These are phyloP conservation scores for Suillus ampliporus DNA, from an alignment of 768 basidiomycete genomes.

Conservation along the genomic window DNA sequence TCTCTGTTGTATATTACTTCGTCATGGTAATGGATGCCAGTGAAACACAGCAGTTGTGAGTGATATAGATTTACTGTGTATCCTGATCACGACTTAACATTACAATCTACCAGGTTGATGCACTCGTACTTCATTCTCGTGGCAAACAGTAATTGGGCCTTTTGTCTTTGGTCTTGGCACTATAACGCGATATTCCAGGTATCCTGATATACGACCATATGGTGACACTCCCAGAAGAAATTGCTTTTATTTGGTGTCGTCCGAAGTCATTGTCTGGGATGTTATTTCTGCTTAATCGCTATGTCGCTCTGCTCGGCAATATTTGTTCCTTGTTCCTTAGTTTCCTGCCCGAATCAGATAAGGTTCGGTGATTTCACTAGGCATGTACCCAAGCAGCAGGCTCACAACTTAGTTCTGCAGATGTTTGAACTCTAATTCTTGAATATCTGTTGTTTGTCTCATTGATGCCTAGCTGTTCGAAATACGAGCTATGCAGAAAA, in stretches of 20 bases:
- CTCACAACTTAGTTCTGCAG: slow-evolving; percentile 4
- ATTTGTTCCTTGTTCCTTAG: slow-evolving; percentile 35
- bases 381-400: background rate
- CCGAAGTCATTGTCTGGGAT: slow-evolving; percentile 44
- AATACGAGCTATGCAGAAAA: too few species aligned
- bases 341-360: slow-evolving; percentile 23
- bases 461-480: too few species aligned
- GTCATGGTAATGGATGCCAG: background rate
- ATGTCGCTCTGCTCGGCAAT: slow-evolving; percentile 50
- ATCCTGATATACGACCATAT: slow-evolving; percentile 37
- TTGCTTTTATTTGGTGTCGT: slow-evolving; percentile 51
- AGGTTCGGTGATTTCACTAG: background rate
- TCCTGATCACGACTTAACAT: background rate
- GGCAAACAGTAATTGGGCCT: slow-evolving; percentile 8
- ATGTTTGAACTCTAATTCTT: background rate
- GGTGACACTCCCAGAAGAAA: slow-evolving; percentile 41
- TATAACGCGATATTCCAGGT: slow-evolving; percentile 17
- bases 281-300: slow-evolving; percentile 57
- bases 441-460: background rate
- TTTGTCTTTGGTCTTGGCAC: background rate
- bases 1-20: background rate
- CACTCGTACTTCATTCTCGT: slow-evolving; percentile 7
- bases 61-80: too few species aligned
- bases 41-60: slow-evolving; percentile 2
- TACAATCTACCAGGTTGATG: slow-evolving; percentile 3